Conservation (phyloP, 192 early-diverging fungal genomes). For the Ambispora gerdemannii region DNA sequence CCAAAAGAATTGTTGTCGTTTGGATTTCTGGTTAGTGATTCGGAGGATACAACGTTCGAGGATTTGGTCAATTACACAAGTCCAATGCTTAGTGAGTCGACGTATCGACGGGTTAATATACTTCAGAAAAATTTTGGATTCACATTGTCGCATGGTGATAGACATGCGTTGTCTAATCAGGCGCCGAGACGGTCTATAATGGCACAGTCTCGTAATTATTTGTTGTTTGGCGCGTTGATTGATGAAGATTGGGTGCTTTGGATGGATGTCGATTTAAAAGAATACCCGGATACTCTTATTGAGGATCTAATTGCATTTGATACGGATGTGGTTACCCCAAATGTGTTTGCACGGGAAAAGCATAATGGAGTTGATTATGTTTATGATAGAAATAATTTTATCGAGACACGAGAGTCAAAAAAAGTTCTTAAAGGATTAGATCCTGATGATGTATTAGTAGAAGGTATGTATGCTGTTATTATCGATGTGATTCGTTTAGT, state of each 20-base stretch:
- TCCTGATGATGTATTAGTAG: slow-evolving; percentile 43
- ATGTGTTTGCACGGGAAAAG: slow-evolving; percentile 43
- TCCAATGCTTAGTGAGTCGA: not conserved
- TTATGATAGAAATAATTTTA: slow-evolving; percentile 71
- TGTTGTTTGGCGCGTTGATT: slow-evolving; percentile 54
- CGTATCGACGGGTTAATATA: slow-evolving; percentile 55
- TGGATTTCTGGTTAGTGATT: slow-evolving; percentile 66
- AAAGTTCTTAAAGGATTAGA: slow-evolving; percentile 40
- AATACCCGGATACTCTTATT: slow-evolving; percentile 59
- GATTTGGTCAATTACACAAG: slow-evolving; percentile 38
- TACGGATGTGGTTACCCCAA: slow-evolving; percentile 68
- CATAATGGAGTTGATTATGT: slow-evolving; percentile 25
- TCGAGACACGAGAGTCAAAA: slow-evolving; percentile 57
- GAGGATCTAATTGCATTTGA: slow-evolving; percentile 58
- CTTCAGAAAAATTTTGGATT: slow-evolving; percentile 59
- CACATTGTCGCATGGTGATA: slow-evolving; percentile 46
- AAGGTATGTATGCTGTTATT: slow-evolving; percentile 40
- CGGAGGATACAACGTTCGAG: slow-evolving; percentile 55
- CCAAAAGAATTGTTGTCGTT: slow-evolving; percentile 62
- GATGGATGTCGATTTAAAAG: slow-evolving; percentile 69
- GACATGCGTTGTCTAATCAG: slow-evolving; percentile 62
- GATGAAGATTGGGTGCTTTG: slow-evolving; percentile 70
- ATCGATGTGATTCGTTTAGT: slow-evolving; percentile 1
- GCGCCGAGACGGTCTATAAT: slow-evolving; percentile 54
- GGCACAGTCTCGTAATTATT: slow-evolving; percentile 61